These are phyloP conservation scores for Allium fistulosum DNA, from an alignment of 106 monocot species.

Conservation along the genomic window DNA sequence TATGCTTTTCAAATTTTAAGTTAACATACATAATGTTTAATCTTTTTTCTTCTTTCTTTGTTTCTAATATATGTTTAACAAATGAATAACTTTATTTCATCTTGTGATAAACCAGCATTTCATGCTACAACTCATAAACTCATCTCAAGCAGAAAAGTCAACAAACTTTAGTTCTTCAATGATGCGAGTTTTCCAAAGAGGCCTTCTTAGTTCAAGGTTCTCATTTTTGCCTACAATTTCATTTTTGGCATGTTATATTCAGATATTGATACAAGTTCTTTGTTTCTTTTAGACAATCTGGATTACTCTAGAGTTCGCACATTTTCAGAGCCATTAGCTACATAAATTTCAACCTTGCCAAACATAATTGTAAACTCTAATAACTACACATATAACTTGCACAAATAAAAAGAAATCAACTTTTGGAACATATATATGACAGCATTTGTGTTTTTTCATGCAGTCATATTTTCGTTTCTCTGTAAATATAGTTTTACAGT, in stretches of 20 bases:
- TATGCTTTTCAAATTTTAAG: neutral
- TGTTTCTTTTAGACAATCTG: neutral
- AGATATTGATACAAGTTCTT: neutral
- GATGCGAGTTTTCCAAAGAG: conserved; percentile 93
- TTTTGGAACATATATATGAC: too few species aligned
- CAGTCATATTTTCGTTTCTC: too few species aligned
- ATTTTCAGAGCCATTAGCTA: too few species aligned
- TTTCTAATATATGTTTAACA: neutral
- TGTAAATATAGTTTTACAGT: too few species aligned
- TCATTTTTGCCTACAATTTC: neutral
- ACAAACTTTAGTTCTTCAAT: conserved; percentile 84
- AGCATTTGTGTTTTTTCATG: too few species aligned
- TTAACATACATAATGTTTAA: neutral
- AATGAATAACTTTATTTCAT: neutral
- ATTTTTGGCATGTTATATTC: too few species aligned
- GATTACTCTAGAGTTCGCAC: too few species aligned
- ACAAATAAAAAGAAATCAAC: too few species aligned
- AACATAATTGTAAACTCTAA: too few species aligned
- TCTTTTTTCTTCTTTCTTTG: neutral
- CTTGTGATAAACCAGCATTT: conserved; percentile 49
- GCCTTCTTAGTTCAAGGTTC: conserved; percentile 91
- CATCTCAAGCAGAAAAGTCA: conserved; percentile 64
- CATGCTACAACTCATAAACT: conserved; percentile 90
- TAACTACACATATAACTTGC: too few species aligned
- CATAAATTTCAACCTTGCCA: too few species aligned